A percentile compares a stretch with the other conserved stretches of the same genome.
Conservation (phyloP, 331 rosid genomes). For the Malus hybrid region DNA sequence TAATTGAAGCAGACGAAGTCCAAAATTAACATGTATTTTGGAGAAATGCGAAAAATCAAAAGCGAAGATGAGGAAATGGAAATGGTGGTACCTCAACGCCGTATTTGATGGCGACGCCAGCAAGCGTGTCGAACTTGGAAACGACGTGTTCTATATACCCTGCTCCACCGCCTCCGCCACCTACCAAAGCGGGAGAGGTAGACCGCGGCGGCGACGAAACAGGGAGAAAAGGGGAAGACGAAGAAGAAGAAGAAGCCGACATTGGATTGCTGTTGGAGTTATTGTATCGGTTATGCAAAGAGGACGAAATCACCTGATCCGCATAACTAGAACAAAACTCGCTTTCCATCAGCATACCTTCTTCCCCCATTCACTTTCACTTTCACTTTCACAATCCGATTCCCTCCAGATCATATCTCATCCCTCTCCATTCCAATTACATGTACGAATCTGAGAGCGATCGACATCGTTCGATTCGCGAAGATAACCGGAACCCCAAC, state of each 20-base stretch:
- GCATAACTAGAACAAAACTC: neutral
- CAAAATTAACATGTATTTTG: neutral
- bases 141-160: slow-evolving; percentile 54
- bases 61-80: neutral
- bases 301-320: neutral
- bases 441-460: neutral
- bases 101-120: slow-evolving; percentile 83
- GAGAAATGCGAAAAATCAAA: neutral
- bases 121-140: slow-evolving; percentile 75
- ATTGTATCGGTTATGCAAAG: neutral
- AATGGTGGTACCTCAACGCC: slow-evolving; percentile 66
- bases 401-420: neutral
- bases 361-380: neutral
- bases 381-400: neutral
- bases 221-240: slow-evolving; percentile 6
- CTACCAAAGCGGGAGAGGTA: neutral
- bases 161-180: neutral
- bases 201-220: slow-evolving; percentile 7
- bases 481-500: neutral
- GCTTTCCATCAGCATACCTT: neutral
- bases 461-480: neutral
- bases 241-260: slow-evolving; percentile 6
- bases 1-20: neutral
- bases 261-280: neutral
- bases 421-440: neutral